Evolutionary conservation across 257 asterid genomes (phyloP).

Genomic region (Asclepias syriaca): DNA sequence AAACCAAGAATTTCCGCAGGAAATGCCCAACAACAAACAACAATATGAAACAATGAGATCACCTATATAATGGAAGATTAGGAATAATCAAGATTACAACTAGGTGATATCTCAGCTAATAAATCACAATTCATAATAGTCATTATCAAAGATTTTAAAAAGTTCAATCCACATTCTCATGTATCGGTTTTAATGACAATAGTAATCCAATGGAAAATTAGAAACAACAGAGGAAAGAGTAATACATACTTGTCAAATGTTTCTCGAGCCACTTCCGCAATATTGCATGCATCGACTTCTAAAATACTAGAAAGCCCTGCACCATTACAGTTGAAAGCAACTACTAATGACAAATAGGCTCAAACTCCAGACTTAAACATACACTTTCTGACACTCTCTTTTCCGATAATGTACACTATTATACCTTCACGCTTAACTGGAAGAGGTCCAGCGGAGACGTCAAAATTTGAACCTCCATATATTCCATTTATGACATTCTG

Average conservation of each 20-base stretch:
- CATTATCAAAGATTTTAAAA: neutral
- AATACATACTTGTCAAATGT: conserved; percentile 47
- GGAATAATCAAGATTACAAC: neutral
- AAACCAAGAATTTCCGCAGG: neutral
- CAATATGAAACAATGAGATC: neutral
- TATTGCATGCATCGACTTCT: conserved; percentile 56
- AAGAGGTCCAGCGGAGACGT: conserved; percentile 15
- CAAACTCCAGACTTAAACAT: neutral
- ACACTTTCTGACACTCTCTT: neutral
- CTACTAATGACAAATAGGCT: neutral
- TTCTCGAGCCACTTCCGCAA: conserved; percentile 50
- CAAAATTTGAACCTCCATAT: conserved; percentile 14
- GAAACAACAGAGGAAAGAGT: neutral
- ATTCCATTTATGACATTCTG: conserved; percentile 29
- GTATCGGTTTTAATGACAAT: neutral
- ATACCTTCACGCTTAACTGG: conserved; percentile 13
- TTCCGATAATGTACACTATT: neutral
- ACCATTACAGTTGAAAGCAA: conserved; percentile 1
- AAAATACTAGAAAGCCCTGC: conserved; percentile 32
- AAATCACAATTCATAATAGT: neutral
- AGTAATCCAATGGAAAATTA: neutral
- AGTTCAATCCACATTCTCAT: neutral
- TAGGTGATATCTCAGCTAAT: neutral
- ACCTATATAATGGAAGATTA: neutral
- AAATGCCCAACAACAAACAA: neutral